Base-by-base conservation (phyloP, 176 grass and related monocot genomes). In the Pontederia paniculata region DNA sequence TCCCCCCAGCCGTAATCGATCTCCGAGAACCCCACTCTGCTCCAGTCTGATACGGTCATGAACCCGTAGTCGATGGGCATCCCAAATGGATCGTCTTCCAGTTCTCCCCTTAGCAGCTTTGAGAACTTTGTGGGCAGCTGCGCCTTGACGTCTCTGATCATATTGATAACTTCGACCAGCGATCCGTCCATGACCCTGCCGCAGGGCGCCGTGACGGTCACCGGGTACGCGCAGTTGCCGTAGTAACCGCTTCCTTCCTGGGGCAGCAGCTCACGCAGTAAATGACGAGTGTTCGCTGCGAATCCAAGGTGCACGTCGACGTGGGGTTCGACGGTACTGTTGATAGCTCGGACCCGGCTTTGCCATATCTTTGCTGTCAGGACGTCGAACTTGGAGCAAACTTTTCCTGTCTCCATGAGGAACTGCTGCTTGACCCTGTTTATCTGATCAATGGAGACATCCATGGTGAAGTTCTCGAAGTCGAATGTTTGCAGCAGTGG, bases 1-100 rank as follows among this genome's bases (percentile, higher is more conserved):
- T 16, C 16, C 6, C 86, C 86, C 86, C 86, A 90, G 1, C 81
- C 81, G 8, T 79, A 90, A 45, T 90, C 81, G 0, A 79, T 70
- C 42, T 89, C 81, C 3, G 62, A 71, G 66, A 89, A 89, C 13
- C 86, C 86, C 14, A 85, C 65, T 44, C 74, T 72, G 1, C 77
- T 85, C 81, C 86, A 89, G n/a, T 89, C 78, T 0, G 86, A 89
- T 17, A 89, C 81, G n/a, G 84, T 78, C 11, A 89, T 22, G 19
- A 84, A 77, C 42, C 81, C 75, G 53, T 89, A 70, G 23, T 84
- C 54, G 9, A 84, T 78, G 5, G 31, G 42, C 43, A 81, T 4
- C 22, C 75, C 15, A 49, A 84, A 89, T 0, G 86, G 86, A 23
- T 89, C 86, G 7, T 54, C 18, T 20, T 81, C 69, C 16, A 72